Conservation (phyloP, 495 filamentous ascomycete species). For the Xylaria castorea region DNA sequence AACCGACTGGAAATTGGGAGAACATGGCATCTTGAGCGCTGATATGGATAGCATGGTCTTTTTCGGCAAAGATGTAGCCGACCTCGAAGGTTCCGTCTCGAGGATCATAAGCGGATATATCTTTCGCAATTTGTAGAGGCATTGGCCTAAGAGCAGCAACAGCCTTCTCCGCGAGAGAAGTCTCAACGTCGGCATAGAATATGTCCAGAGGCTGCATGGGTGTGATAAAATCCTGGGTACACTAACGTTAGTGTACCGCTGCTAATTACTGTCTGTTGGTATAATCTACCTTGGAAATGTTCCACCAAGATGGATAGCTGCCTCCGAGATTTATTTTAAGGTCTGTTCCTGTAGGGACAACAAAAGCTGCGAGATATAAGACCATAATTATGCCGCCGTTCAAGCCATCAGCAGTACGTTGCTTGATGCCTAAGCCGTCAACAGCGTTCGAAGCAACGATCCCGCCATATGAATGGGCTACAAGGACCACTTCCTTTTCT, state of each 20-base stretch:
- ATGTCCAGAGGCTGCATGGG: constrained; percentile 17
- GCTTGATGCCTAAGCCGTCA: constrained; percentile 35
- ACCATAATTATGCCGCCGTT: constrained; percentile 47
- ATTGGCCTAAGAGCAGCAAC: constrained; percentile 26
- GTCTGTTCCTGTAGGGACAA: constrained; percentile 33
- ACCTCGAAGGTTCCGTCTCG: constrained; percentile 11
- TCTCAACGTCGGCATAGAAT: constrained; percentile 42
- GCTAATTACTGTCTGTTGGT: not conserved
- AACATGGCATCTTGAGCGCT: constrained; percentile 19
- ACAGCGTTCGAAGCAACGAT: constrained; percentile 45
- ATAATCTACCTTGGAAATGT: constrained; percentile 2
- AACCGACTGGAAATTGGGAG: constrained; percentile 9
- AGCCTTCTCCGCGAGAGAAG: constrained; percentile 30
- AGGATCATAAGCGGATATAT: constrained; percentile 13
- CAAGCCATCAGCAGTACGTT: constrained; percentile 33
- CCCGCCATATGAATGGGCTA: constrained; percentile 55
- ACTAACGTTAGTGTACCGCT: not conserved
- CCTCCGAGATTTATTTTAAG: not conserved
- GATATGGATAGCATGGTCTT: constrained; percentile 24
- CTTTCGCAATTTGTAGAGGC: constrained; percentile 3
- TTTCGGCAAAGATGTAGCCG: constrained; percentile 29
- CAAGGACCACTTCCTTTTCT: constrained; percentile 43
- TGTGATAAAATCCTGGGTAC: constrained; percentile 22
- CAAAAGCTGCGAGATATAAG: constrained; percentile 43
- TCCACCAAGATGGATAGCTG: not conserved